Evolutionary conservation across 257 asterid species (phyloP).

Genomic region (Scutellaria galericulata): DNA sequence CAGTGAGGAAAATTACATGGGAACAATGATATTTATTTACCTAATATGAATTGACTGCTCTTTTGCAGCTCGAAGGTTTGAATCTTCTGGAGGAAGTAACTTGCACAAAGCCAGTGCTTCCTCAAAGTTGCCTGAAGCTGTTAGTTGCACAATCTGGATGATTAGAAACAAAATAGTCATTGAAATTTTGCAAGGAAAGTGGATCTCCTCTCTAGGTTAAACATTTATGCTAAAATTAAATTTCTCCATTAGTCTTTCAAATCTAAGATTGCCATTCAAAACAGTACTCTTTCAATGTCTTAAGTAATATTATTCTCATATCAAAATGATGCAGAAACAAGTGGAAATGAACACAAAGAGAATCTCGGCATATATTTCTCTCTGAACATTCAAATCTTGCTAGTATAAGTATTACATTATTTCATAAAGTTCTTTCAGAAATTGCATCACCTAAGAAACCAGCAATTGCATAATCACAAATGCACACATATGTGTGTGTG

Average conservation of each 20-base stretch:
- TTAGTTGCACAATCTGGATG: conserved; percentile 90
- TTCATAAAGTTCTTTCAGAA: conserved; percentile 22
- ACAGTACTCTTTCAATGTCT: conserved; percentile 15
- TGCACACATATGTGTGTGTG: background rate
- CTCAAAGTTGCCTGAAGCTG: conserved; percentile 98
- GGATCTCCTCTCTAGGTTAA: conserved; percentile 26
- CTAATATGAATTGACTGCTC: conserved; percentile 98
- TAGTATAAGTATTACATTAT: background rate
- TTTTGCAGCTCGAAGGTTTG: conserved; percentile 90
- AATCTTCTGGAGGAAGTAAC: conserved; percentile 96
- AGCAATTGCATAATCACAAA: conserved; percentile 25
- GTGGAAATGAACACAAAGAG: conserved; percentile 12
- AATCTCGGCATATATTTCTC: conserved; percentile 18
- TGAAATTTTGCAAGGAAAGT: background rate
- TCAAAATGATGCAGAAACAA: conserved; percentile 18
- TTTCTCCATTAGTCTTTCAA: conserved; percentile 21
- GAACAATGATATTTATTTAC: conserved; percentile 40
- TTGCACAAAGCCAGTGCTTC: conserved; percentile 97
- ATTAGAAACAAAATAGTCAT: conserved; percentile 37
- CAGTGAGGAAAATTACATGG: background rate
- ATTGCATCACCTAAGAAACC: conserved; percentile 10
- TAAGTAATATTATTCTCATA: conserved; percentile 18
- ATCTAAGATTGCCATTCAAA: conserved; percentile 1
- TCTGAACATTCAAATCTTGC: conserved; percentile 12
- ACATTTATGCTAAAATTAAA: conserved; percentile 9